Evolutionary conservation across 2,329 filamentous ascomycete genomes (phyloP).

Genomic region (Taxawa tesnikishii): DNA sequence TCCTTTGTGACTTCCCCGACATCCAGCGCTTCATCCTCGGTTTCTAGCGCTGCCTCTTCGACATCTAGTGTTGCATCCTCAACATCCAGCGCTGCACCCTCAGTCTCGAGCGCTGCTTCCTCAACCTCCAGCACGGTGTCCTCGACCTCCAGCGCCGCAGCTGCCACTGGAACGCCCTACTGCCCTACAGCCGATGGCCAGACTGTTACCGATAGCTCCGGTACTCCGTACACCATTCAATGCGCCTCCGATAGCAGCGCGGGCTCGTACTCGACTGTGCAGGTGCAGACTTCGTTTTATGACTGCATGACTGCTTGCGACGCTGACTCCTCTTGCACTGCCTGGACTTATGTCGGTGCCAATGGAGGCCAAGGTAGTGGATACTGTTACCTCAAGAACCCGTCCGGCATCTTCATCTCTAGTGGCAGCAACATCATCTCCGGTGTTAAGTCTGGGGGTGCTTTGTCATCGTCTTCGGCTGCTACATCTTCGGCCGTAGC

Average conservation of each 20-base stretch:
- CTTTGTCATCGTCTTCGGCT: conserved; percentile 1
- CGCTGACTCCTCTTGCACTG: conserved; percentile 5
- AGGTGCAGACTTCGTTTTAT: conserved; percentile 6
- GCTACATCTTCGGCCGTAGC: conserved; percentile 6
- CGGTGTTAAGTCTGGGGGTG: conserved; percentile 6
- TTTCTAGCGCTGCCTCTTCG: conserved; percentile 16
- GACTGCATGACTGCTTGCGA: conserved; percentile 10
- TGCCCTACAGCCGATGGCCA: conserved; percentile 3
- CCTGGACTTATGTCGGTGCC: conserved; percentile 10
- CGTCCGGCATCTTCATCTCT: conserved; percentile 6
- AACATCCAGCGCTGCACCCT: conserved; percentile 13
- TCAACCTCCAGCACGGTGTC: conserved; percentile 6
- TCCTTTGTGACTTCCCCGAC: too few relatives aligned
- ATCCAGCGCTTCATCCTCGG: too few relatives aligned
- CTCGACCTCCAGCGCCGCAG: conserved; percentile 4
- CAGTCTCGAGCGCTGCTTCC: conserved; percentile 3
- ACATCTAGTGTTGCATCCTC: conserved; percentile 16
- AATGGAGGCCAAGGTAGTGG: conserved; percentile 11
- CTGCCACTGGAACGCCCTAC: conserved; percentile 1
- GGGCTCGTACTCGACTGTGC: conserved; percentile 8
- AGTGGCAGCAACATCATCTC: conserved; percentile 6
- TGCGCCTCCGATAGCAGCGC: conserved; percentile 8
- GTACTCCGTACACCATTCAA: conserved; percentile 5
- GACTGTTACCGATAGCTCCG: conserved; percentile 1
- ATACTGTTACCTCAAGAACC: conserved; percentile 13